phyloP scores from a whole-genome alignment of 768 basidiomycete genomes.

The Omphalotus guepiniiformis region DNA sequence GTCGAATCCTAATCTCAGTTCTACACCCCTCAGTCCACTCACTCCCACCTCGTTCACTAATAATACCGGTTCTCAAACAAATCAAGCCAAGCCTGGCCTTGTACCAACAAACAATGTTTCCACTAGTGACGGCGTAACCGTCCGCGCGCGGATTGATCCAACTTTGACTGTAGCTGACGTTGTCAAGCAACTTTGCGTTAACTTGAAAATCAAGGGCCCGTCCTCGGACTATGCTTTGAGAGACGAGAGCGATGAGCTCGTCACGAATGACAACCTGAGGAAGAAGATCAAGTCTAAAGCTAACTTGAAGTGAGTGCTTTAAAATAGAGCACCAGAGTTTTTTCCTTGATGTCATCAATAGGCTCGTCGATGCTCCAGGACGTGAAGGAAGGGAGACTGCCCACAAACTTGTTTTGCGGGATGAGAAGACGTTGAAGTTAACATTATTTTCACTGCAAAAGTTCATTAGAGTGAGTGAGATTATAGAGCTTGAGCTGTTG shows the following conservation, averaged over 20 bases:
- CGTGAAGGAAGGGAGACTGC: slow-evolving; percentile 77
- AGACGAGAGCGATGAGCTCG: slow-evolving; percentile 77
- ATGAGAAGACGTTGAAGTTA: slow-evolving; percentile 58
- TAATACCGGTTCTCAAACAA: slow-evolving; percentile 28
- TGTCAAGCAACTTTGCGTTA: slow-evolving; percentile 76
- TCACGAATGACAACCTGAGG: slow-evolving; percentile 84
- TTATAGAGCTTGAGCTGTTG: background rate
- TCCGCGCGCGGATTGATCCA: slow-evolving; percentile 82
- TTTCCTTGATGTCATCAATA: slow-evolving; percentile 22
- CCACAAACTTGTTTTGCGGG: slow-evolving; percentile 58
- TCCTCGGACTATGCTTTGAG: slow-evolving; percentile 72
- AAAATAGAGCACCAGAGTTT: background rate
- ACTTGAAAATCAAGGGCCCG: slow-evolving; percentile 73
- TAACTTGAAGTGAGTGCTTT: slow-evolving; percentile 62
- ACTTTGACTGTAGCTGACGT: slow-evolving; percentile 83
- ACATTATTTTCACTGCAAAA: slow-evolving; percentile 78
- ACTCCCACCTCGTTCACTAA: slow-evolving; percentile 27
- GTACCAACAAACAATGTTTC: slow-evolving; percentile 85
- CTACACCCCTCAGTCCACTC: slow-evolving; percentile 25
- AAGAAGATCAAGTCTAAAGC: slow-evolving; percentile 77
- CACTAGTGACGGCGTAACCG: slow-evolving; percentile 67
- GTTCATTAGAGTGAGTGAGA: slow-evolving; percentile 60
- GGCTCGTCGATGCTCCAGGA: slow-evolving; percentile 74
- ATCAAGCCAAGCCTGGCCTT: slow-evolving; percentile 41
- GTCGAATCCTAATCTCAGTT: slow-evolving; percentile 24